Evolutionary conservation across 2,329 filamentous ascomycete genomes (phyloP).

Genomic region (Periconia sp.): DNA sequence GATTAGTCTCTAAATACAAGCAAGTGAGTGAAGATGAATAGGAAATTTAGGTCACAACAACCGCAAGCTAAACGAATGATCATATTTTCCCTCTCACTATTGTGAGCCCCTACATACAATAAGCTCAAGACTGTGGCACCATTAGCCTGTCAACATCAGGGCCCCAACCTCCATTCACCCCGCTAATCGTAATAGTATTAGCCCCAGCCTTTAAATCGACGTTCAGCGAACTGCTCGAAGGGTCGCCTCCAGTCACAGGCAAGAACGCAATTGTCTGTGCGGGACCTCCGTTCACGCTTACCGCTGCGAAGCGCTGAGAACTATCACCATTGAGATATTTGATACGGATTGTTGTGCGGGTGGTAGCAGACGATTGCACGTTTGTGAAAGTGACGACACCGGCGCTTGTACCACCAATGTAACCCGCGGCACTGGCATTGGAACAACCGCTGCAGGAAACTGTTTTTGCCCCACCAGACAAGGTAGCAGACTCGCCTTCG

Average conservation of each 20-base stretch:
- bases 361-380: conserved; percentile 49
- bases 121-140: conserved; percentile 48
- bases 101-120: background rate
- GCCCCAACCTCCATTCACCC: conserved; percentile 46
- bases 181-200: conserved; percentile 54
- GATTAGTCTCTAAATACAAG: background rate
- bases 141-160: conserved; percentile 59
- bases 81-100: background rate
- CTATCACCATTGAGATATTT: conserved; percentile 60
- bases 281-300: conserved; percentile 58
- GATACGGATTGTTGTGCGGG: conserved; percentile 56
- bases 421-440: conserved; percentile 53
- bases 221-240: conserved; percentile 52
- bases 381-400: conserved; percentile 55
- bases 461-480: conserved; percentile 49
- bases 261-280: conserved; percentile 58
- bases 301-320: conserved; percentile 54
- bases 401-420: conserved; percentile 44
- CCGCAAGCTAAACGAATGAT: background rate
- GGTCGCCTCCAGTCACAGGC: conserved; percentile 47
- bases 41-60: too few species aligned
- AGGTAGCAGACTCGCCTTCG: conserved; percentile 54
- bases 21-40: too few species aligned
- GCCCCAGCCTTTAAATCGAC: conserved; percentile 51
- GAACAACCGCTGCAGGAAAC: conserved; percentile 58